These are phyloP conservation scores for Fusarium xylarioides DNA, from an alignment of 2,329 filamentous ascomycete genomes.

Conservation along the genomic window DNA sequence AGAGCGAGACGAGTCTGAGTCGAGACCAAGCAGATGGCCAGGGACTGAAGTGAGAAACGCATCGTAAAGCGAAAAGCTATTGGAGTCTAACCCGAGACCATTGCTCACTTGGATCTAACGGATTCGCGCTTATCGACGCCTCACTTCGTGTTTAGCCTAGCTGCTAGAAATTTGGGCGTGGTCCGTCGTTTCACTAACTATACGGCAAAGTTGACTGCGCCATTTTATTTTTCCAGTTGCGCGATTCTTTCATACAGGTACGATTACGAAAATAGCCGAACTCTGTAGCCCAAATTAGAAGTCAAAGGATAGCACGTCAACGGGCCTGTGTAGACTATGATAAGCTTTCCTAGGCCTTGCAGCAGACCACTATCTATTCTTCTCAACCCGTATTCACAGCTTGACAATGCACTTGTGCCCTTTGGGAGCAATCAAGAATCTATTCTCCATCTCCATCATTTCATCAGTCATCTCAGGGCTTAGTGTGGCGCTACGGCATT, in stretches of 20 bases:
- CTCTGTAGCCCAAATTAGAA: too few species aligned
- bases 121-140: neutral
- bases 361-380: accelerated
- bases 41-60: neutral
- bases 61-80: neutral
- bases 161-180: too few species aligned
- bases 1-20: neutral
- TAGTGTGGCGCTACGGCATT: neutral
- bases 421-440: neutral
- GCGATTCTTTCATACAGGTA: too few species aligned
- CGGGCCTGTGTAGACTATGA: too few species aligned
- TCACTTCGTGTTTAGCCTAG: too few species aligned
- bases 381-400: accelerated
- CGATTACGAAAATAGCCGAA: too few species aligned
- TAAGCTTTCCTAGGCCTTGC: too few species aligned
- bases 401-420: neutral
- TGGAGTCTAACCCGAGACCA: accelerated
- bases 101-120: neutral
- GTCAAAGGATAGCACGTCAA: too few species aligned
- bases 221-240: too few species aligned
- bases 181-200: too few species aligned
- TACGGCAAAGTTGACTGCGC: too few species aligned
- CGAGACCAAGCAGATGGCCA: neutral
- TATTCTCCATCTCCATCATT: slow-evolving; percentile 21
- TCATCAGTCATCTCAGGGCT: neutral